Conservation (phyloP, 257 asterid species). For the Anisodus acutangulus region DNA sequence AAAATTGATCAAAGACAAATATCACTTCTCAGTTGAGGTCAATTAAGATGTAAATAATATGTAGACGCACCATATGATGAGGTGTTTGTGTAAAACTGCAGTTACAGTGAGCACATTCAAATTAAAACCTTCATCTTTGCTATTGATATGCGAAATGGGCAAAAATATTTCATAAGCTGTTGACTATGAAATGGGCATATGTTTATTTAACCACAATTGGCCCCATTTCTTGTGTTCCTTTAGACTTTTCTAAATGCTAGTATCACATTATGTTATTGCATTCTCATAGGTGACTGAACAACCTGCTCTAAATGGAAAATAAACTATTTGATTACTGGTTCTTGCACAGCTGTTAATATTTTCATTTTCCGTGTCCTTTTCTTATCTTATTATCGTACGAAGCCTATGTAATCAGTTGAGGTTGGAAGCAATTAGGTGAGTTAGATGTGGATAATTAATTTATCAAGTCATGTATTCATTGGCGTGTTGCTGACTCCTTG, state of each 20-base stretch:
- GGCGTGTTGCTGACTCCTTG: conserved; percentile 17
- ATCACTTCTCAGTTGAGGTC: neutral
- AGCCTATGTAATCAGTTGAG: neutral
- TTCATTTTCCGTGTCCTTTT: too few species aligned
- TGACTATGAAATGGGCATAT: neutral
- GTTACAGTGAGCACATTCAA: neutral
- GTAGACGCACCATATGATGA: neutral
- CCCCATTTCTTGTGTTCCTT: neutral
- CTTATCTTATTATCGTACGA: too few species aligned
- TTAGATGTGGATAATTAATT: neutral
- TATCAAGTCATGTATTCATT: neutral
- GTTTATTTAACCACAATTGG: neutral
- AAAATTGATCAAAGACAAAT: neutral
- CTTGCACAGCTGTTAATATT: too few species aligned
- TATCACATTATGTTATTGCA: neutral
- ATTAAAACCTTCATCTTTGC: neutral
- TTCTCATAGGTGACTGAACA: neutral
- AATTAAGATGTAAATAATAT: neutral
- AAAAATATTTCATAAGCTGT: neutral
- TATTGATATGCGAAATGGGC: neutral
- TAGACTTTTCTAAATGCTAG: neutral
- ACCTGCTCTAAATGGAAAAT: neutral
- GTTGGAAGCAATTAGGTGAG: conserved; percentile 1
- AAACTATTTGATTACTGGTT: neutral
- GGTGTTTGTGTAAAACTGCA: neutral